Conservation (phyloP, 805 yeast species). For the Saccharomycopsis sp. region DNA sequence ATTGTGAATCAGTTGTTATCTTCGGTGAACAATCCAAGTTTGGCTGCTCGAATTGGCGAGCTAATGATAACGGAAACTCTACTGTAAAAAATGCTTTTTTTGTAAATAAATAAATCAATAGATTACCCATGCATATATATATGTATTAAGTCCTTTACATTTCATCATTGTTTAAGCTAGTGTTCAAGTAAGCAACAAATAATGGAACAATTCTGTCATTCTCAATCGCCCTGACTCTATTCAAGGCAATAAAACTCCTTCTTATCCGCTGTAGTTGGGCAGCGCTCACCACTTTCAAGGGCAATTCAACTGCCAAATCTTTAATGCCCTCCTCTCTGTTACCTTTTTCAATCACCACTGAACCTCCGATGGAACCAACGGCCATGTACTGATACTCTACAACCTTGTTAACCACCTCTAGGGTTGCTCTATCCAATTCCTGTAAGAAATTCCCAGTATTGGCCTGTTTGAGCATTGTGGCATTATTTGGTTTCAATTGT, state of each 20-base stretch:
- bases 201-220: constrained; percentile 57
- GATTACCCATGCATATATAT: no score
- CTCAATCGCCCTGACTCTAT: constrained; percentile 72
- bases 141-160: neutral
- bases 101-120: neutral
- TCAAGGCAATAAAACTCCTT: constrained; percentile 75
- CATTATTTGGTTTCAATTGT: constrained; percentile 66
- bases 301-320: constrained; percentile 51
- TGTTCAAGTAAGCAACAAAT: constrained; percentile 72
- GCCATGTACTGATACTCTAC: constrained; percentile 47
- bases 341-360: constrained; percentile 38
- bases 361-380: constrained; percentile 31
- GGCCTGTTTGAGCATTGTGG: constrained; percentile 78
- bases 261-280: constrained; percentile 80
- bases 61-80: no score
- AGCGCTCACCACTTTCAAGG: constrained; percentile 50
- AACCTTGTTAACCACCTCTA: constrained; percentile 53
- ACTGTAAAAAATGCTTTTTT: neutral
- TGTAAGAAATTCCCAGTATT: constrained; percentile 69
- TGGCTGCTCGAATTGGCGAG: neutral
- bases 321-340: constrained; percentile 31
- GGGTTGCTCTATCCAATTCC: constrained; percentile 67
- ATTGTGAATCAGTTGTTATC: neutral
- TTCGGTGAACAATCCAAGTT: neutral
- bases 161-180: constrained; percentile 38